Evolutionary conservation across 345 rosid genomes (phyloP).

Genomic region (Jatropha curcas): DNA sequence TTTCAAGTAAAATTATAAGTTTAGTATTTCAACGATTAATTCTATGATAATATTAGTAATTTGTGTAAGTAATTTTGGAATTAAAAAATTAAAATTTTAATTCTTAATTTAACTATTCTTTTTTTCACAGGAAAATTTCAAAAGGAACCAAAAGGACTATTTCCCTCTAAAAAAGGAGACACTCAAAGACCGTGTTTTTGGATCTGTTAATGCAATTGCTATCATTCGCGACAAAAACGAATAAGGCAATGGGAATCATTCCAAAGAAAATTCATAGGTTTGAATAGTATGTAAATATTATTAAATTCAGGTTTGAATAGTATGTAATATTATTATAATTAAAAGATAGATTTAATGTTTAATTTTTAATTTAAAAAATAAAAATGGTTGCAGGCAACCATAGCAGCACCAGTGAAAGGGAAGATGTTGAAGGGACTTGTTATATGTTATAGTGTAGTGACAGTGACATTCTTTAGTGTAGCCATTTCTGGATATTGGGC

Average conservation of each 20-base stretch:
- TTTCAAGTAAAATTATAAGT: too few species aligned
- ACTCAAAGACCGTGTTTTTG: conserved; percentile 47
- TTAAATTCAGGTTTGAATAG: too few species aligned
- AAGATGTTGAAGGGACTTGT: conserved; percentile 90
- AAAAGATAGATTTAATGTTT: not conserved
- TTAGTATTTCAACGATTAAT: too few species aligned
- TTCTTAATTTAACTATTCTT: not conserved
- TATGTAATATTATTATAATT: too few species aligned
- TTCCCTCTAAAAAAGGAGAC: conserved; percentile 48
- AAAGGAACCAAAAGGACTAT: conserved; percentile 64
- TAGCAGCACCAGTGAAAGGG: conserved; percentile 79
- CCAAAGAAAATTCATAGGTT: conserved; percentile 96
- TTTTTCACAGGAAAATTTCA: conserved; percentile 45
- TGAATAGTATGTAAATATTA: not conserved
- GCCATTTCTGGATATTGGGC: conserved; percentile 93
- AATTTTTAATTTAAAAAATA: not conserved
- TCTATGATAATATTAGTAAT: too few species aligned
- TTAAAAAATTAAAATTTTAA: too few species aligned
- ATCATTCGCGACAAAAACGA: conserved; percentile 83
- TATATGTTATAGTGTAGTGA: conserved; percentile 53
- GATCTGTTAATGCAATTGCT: conserved; percentile 75
- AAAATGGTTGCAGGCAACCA: conserved; percentile 57
- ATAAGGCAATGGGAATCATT: conserved; percentile 80
- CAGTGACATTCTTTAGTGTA: conserved; percentile 63
- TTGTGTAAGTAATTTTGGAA: too few species aligned